Percentiles rank a stretch among this genome's conserved stretches.
Conservation (phyloP, 2,329 filamentous ascomycete genomes). For the Leptographium wingfieldii region DNA sequence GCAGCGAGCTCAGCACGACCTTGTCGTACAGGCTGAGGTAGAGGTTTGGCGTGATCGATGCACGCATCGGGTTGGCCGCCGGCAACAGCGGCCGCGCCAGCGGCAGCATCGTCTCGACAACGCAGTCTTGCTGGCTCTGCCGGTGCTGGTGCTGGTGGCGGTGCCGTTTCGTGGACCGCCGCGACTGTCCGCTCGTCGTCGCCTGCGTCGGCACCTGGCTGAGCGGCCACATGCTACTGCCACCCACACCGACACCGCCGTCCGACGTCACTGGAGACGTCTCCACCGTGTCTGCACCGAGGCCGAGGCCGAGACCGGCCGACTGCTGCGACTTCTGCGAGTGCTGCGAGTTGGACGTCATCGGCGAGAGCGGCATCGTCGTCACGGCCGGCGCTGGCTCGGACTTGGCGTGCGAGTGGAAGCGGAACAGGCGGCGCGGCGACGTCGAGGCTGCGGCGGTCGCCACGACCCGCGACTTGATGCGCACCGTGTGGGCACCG, state of each 20-base stretch:
- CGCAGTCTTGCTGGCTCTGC: constrained; percentile 20
- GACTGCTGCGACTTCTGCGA: constrained; percentile 11
- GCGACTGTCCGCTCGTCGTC: not conserved
- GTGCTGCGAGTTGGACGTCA: constrained; percentile 10
- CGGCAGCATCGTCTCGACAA: constrained; percentile 54
- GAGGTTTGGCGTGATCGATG: constrained; percentile 57
- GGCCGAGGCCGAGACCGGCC: not conserved
- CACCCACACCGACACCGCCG: not conserved
- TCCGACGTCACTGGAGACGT: constrained; percentile 31
- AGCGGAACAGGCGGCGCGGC: constrained; percentile 37
- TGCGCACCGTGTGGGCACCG: constrained; percentile 50
- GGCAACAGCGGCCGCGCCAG: constrained; percentile 63
- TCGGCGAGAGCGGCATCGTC: not conserved
- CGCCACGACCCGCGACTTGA: constrained; percentile 32
- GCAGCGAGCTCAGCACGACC: constrained; percentile 65
- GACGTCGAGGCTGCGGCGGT: constrained; percentile 21
- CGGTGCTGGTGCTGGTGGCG: not conserved
- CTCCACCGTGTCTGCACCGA: constrained; percentile 18
- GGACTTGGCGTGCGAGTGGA: constrained; percentile 20
- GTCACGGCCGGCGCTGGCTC: constrained; percentile 1
- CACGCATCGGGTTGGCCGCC: constrained; percentile 60
- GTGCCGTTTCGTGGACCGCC: not conserved
- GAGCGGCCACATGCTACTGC: not conserved
- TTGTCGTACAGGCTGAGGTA: constrained; percentile 85
- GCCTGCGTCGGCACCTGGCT: not conserved